Evolutionary conservation across 108 stramenopile genomes (phyloP), one percentile per base, ranked within the genome.

Genomic region (Asterionellopsis glacialis): DNA sequence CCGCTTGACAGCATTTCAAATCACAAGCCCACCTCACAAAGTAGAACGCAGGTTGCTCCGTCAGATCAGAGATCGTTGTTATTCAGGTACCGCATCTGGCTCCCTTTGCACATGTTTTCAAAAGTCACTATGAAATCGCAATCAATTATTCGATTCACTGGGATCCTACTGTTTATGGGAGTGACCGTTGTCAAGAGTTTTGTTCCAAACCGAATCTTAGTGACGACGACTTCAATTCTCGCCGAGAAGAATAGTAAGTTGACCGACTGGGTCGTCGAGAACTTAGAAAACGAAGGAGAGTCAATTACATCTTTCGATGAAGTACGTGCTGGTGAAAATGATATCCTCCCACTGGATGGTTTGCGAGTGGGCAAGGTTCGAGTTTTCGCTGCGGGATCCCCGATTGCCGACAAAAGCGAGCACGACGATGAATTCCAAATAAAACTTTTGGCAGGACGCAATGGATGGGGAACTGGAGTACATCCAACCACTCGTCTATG

Each of bases 381-480:
- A n/a, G 59, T 79, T 11, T 38, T 75, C 14, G 60, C 73, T 11
- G 73, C 74, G 13, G 77, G 59, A 2, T 18, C 26, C 11, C n/a
- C 15, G 21, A 33, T 28, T 3, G 39, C 7, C n/a, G 16, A 55
- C 40, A 40, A 61, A 26, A 33, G n/a, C 13, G 22, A 9, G 15
- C 24, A 63, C 39, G 45, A 52, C 45, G 72, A 62, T n/a, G 57
- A 65, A 18, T 48, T 66, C 19, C 53, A 57, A 21, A 73, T 80
- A 26, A 41, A 28, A 51, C 70, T 45, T 28, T 44, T 84, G 51
- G 63, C 77, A 57, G 82, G 82, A 26, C 75, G 82, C 13, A 74
- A 80, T 43, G 82, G 78, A n/a, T 84, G 80, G 67, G 83, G 83
- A 33, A 81, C 83, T 0, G 83, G 83, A 26, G 83, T 80, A 23